Conservation (phyloP, 352 stramenopile genomes). For the Pythium aristosporum region DNA sequence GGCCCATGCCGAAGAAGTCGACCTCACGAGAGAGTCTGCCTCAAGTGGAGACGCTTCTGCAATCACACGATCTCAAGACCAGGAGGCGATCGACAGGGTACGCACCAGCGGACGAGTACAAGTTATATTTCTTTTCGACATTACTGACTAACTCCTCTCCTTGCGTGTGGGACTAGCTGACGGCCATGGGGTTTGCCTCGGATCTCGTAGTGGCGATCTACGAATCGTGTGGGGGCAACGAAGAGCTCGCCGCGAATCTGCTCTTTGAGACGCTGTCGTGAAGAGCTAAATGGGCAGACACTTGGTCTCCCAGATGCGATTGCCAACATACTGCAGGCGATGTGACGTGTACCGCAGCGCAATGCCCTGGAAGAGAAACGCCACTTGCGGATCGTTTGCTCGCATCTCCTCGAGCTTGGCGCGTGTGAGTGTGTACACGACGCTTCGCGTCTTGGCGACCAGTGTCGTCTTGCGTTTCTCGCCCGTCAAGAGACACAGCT, state of each 20-base stretch:
- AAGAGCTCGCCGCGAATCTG: constrained; percentile 52
- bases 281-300: constrained; percentile 58
- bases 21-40: constrained; percentile 8
- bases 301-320: constrained; percentile 86
- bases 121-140: background rate
- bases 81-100: constrained; percentile 38
- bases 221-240: constrained; percentile 58
- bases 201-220: constrained; percentile 56
- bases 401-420: constrained; percentile 67
- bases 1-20: constrained; percentile 4
- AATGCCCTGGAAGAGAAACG: constrained; percentile 76
- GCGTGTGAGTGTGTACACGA: constrained; percentile 67
- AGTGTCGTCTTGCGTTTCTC: constrained; percentile 84
- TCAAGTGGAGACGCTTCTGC: background rate
- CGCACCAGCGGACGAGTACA: constrained; percentile 1
- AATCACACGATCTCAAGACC: constrained; percentile 5
- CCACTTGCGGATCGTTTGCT: constrained; percentile 53
- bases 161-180: constrained; percentile 31
- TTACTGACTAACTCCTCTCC: too few relatives aligned
- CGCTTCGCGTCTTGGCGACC: constrained; percentile 50
- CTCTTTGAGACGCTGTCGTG: constrained; percentile 50
- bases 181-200: constrained; percentile 52
- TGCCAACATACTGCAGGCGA: constrained; percentile 77
- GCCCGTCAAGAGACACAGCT: constrained; percentile 75
- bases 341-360: constrained; percentile 75